Base-by-base conservation (phyloP, 495 filamentous ascomycete genomes). In the Talaromyces borbonicus region DNA sequence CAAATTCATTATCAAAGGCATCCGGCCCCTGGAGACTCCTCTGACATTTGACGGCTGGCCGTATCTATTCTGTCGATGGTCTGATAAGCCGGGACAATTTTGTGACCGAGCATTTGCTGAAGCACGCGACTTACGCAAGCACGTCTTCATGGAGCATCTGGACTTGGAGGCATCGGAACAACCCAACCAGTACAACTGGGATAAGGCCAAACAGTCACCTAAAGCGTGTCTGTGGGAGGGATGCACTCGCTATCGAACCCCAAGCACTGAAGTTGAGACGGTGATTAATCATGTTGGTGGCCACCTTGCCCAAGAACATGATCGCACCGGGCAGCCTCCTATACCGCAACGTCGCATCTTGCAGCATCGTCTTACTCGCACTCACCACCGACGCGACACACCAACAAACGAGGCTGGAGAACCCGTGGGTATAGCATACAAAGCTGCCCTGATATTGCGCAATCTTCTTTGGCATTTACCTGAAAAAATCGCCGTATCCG, bases 1-100 rank as follows among this genome's bases (percentile, higher is more conserved):
- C 12, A 86, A 86, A 49, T 97, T 95, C 63, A 94, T 96, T 49
- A 97, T 99, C 59, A 84, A 84, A 53, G 92, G 90, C 3, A 95
- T 97, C 49, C 73, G 85, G 24, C 77, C 85, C 0, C 75, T 93
- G n/a, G 71, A 75, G 26, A 68, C 72, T 1, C 90, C 90, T 4
- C 75, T 89, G 49, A 81, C 85, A 41, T 75, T 79, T 16, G 76
- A 84, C 16, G 81, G 62, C 22, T 72, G 71, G 48, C 65, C 68
- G 20, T 81, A 79, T 48, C 57, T 62, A 16, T 75, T 70, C 33
- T 81, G 78, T 63, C 62, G 66, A 42, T 81, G 78, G 78, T 53
- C 60, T 41, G 53, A 63, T 16, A 62, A 67, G 27, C 57, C 62
- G 25, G 52, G 57, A 3, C 58, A 69, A 53, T 44, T 66, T 65